Evolutionary conservation across 75 land plant species (phyloP).

Genomic region (Selaginella moellendorffii): DNA sequence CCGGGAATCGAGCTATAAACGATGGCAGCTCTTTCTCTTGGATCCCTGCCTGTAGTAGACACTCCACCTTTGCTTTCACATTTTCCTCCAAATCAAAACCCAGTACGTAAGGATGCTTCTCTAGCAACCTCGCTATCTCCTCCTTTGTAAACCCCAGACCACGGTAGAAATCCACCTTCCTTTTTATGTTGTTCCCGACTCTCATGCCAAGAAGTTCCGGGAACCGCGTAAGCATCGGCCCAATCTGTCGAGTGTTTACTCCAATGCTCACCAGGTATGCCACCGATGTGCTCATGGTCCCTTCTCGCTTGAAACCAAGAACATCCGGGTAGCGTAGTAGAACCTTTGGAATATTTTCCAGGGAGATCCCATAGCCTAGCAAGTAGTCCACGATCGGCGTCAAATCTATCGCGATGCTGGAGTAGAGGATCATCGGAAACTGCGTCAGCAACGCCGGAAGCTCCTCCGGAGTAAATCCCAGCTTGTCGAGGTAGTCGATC

Average conservation of each 20-base stretch:
- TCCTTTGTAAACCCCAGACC: background rate
- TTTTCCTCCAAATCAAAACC: slow-evolving; percentile 36
- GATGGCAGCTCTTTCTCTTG: slow-evolving; percentile 35
- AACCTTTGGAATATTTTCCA: background rate
- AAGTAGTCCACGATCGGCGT: background rate
- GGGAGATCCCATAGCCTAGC: background rate
- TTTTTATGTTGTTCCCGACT: slow-evolving; percentile 6
- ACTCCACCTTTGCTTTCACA: slow-evolving; percentile 40
- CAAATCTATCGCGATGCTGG: slow-evolving; percentile 2
- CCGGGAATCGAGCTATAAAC: slow-evolving; percentile 52
- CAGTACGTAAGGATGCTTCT: slow-evolving; percentile 9
- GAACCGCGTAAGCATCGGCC: background rate
- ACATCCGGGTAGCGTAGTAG: background rate
- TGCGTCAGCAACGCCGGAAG: background rate
- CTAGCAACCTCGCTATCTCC: background rate
- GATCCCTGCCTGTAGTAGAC: slow-evolving; percentile 43
- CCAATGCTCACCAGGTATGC: slow-evolving; percentile 5
- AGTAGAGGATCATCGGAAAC: background rate
- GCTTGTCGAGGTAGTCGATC: background rate
- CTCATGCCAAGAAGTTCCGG: background rate
- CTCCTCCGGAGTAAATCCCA: background rate
- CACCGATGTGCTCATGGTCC: slow-evolving; percentile 4
- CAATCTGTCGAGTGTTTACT: background rate
- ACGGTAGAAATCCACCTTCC: background rate
- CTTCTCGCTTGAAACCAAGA: slow-evolving; percentile 2